Evolutionary conservation across 257 asterid species (phyloP).

Genomic region (Nicotiana obtusifolia): DNA sequence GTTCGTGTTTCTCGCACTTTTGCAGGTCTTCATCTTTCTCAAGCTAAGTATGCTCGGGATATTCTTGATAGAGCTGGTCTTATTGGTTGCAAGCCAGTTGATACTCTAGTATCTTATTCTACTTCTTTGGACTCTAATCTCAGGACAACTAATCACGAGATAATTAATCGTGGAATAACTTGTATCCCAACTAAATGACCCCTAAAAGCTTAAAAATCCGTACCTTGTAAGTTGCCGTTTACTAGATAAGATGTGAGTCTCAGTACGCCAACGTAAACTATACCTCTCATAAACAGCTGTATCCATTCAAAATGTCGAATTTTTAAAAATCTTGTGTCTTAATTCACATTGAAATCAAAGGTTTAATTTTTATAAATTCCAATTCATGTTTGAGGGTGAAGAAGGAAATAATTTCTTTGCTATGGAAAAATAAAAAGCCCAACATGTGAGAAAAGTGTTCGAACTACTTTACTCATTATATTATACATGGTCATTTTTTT

Average conservation of each 20-base stretch:
- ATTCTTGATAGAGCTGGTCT: no score
- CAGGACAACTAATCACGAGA: no score
- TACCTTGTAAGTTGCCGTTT: neutral
- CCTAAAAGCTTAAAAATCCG: neutral
- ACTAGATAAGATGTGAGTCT: neutral
- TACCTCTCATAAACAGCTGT: neutral
- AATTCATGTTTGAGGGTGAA: neutral
- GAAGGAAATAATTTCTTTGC: neutral
- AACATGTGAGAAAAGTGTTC: no score
- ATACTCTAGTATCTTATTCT: no score
- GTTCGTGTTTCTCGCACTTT: no score
- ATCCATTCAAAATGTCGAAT: neutral
- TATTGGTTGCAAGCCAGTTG: no score
- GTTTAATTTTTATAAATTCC: neutral
- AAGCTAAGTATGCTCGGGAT: no score
- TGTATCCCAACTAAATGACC: no score
- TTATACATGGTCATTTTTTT: neutral
- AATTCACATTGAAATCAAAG: neutral
- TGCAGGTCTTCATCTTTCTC: no score
- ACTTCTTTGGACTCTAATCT: no score
- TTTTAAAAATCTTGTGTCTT: no score
- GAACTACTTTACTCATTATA: neutral
- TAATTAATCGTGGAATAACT: no score
- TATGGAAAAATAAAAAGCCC: neutral
- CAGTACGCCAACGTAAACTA: neutral